Conservation (phyloP, 1,139 yeast species). For the Casaregolazyma lundiana region DNA sequence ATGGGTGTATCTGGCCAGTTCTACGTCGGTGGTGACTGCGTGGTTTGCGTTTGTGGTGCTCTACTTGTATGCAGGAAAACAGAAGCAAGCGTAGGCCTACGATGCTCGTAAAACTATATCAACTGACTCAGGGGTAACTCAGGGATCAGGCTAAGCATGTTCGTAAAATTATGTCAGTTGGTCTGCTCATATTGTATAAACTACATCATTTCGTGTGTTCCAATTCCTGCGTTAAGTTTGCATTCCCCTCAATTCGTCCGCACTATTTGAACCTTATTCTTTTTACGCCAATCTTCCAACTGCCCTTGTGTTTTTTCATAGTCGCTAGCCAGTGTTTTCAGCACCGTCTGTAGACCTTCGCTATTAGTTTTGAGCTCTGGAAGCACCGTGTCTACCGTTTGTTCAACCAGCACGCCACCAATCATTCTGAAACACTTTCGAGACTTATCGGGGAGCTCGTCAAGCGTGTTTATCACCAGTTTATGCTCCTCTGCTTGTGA, state of each 20-base stretch:
- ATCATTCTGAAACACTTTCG: slow-evolving; percentile 91
- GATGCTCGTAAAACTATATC: no score
- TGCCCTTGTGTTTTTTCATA: slow-evolving; percentile 35
- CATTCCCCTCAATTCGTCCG: slow-evolving; percentile 19
- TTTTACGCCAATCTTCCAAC: slow-evolving; percentile 37
- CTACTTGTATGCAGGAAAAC: slow-evolving; percentile 44
- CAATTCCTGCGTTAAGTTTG: no score
- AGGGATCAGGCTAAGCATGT: no score
- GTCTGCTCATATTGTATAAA: no score
- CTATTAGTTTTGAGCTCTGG: slow-evolving; percentile 62
- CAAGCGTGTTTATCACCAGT: slow-evolving; percentile 43
- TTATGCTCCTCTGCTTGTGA: slow-evolving; percentile 40
- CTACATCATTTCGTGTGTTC: no score
- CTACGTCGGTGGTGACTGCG: slow-evolving; percentile 60
- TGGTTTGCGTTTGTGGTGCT: slow-evolving; percentile 73
- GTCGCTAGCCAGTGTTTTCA: slow-evolving; percentile 34
- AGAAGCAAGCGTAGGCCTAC: slow-evolving; percentile 1
- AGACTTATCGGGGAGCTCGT: slow-evolving; percentile 42
- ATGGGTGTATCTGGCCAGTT: slow-evolving; percentile 81
- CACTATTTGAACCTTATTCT: slow-evolving; percentile 41
- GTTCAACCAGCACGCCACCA: slow-evolving; percentile 87
- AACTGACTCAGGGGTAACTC: no score
- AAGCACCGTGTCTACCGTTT: slow-evolving; percentile 68
- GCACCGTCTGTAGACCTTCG: slow-evolving; percentile 36
- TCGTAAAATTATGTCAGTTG: no score